phyloP scores from a whole-genome alignment of 2,329 filamentous ascomycete species.

The Talaromyces funiculosus region DNA sequence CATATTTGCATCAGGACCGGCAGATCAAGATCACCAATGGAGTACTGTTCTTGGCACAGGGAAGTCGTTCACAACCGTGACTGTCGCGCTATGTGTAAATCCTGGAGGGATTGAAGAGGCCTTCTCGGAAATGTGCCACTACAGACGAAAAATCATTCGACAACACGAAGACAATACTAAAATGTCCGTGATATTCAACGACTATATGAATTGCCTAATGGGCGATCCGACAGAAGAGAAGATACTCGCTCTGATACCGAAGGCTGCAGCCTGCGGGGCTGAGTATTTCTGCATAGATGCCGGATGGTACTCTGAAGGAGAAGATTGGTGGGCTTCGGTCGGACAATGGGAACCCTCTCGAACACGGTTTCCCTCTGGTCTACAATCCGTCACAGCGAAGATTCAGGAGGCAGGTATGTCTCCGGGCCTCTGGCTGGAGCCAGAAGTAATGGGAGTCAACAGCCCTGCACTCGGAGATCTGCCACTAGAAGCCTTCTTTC shows the following conservation, averaged over 20 bases:
- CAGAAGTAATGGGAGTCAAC: constrained; percentile 31
- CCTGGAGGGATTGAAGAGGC: constrained; percentile 16
- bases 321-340: constrained; percentile 35
- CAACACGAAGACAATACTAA: constrained; percentile 25
- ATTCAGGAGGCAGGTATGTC: constrained; percentile 19
- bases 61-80: constrained; percentile 18
- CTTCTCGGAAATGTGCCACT: constrained; percentile 25
- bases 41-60: constrained; percentile 21
- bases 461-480: neutral
- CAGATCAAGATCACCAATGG: constrained; percentile 26
- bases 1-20: constrained; percentile 25
- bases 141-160: constrained; percentile 26
- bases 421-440: constrained; percentile 33
- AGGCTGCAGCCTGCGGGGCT: constrained; percentile 24
- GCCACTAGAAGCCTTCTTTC: neutral
- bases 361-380: constrained; percentile 28
- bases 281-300: constrained; percentile 36
- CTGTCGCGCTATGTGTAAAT: neutral
- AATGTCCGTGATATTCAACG: constrained; percentile 34
- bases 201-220: constrained; percentile 40
- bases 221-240: constrained; percentile 33
- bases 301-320: constrained; percentile 36
- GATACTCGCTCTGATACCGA: constrained; percentile 26
- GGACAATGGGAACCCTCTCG: constrained; percentile 31
- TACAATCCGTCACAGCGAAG: constrained; percentile 21